Base-by-base conservation (phyloP, 1,284 basidiomycete genomes). In the Anthracocystis setariae region DNA sequence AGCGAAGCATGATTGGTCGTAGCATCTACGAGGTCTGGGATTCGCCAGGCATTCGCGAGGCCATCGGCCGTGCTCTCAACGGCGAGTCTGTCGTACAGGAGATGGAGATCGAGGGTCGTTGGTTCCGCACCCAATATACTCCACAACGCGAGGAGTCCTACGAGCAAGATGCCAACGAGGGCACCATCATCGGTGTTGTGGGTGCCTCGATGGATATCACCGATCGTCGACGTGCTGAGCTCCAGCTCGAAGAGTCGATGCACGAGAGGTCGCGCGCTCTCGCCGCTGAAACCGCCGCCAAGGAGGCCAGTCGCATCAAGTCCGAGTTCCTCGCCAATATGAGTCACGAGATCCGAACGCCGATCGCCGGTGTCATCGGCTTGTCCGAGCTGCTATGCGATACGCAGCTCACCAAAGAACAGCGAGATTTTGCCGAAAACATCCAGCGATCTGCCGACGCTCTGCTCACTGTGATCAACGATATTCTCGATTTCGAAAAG, bases 281-380 rank as follows among this genome's bases (percentile, higher is more conserved):
- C 18, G 83, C 82, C 3, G 78, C 80, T 17, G 83, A 84, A 56
- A 78, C 77, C 0, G 82, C 82, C 2, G 83, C 83, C 79, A 65
- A 86, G 85, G 86, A 86, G 84, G 84, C 85, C 83, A 80, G 85
- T 84, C 65, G 85, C 84, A 80, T 86, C 84, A 84, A 85, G 82
- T 74, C 85, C 71, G 56, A 83, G 76, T 67, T 82, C 77, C 32
- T 85, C 76, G 52, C 82, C 75, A 64, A 82, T 79, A 79, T 83
- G 74, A 83, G 82, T 32, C 85, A 86, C 73, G 85, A 86, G 74
- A 83, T 86, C 17, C 78, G 85, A 24, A 85, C 82, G 20, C 84
- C 85, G 0, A 79, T 85, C 3, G 80, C 84, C 70, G 75, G 76
- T 54, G 77, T 83, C 25, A 81, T 82, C 35, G 85, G 85, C 15